Percentiles rank a stretch among this genome's conserved stretches.
These are phyloP conservation scores for Dipteronia sinensis DNA, from an alignment of 345 rosid genomes.

Conservation along the genomic window DNA sequence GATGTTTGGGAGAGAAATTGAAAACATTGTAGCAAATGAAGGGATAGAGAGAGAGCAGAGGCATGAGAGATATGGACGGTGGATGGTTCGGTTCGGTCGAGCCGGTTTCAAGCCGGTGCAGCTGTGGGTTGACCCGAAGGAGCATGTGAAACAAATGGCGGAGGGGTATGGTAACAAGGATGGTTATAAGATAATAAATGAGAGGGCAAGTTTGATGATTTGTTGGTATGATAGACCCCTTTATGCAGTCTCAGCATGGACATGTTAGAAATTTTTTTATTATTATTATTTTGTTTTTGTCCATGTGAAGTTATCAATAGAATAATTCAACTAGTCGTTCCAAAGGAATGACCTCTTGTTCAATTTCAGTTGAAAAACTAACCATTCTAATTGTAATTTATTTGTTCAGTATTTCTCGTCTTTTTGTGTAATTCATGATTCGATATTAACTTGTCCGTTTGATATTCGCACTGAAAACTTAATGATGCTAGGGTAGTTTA, in stretches of 20 bases:
- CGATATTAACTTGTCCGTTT: neutral
- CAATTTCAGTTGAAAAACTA: neutral
- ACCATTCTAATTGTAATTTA: no score
- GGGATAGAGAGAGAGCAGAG: conserved; percentile 56
- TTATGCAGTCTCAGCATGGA: conserved; percentile 59
- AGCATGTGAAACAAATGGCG: conserved; percentile 35
- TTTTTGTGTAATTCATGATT: no score
- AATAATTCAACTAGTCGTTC: neutral
- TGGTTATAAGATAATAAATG: conserved; percentile 43
- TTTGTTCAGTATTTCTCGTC: no score
- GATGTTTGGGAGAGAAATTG: conserved; percentile 55
- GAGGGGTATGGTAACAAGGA: conserved; percentile 33
- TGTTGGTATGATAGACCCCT: conserved; percentile 65
- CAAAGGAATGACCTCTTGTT: neutral
- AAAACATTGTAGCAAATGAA: conserved; percentile 51
- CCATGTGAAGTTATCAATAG: neutral
- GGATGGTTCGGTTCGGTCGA: conserved; percentile 42
- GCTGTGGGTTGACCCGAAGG: conserved; percentile 31
- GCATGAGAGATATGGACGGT: conserved; percentile 45
- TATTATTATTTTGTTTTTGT: neutral
- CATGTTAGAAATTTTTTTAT: conserved; percentile 23
- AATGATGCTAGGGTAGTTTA: no score
- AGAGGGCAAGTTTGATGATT: conserved; percentile 46
- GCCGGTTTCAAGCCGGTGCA: conserved; percentile 47
- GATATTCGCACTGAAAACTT: no score